phyloP scores from a whole-genome alignment of 192 early-diverging fungal genomes.

The Backusella tuberculispora region DNA sequence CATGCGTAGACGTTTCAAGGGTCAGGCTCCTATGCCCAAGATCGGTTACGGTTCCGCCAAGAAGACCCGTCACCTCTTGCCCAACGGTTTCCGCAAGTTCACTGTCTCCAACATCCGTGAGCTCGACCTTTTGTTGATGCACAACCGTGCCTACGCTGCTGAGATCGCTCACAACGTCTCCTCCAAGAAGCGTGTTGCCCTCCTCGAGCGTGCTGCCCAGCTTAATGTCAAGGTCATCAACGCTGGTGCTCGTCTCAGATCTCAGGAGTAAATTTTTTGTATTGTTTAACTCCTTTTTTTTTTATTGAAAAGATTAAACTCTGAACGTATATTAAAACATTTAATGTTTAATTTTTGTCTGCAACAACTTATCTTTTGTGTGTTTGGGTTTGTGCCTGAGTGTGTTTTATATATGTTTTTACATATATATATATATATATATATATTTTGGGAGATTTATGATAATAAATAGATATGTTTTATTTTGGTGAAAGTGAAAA shows the following conservation, averaged over 20 bases:
- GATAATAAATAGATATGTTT: neutral
- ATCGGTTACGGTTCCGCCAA: slow-evolving; percentile 99
- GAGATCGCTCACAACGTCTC: slow-evolving; percentile 99
- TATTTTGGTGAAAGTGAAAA: neutral
- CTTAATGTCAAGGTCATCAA: slow-evolving; percentile 97
- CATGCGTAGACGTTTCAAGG: slow-evolving; percentile 98
- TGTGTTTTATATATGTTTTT: neutral
- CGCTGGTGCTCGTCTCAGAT: slow-evolving; percentile 82
- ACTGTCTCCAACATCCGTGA: slow-evolving; percentile 89
- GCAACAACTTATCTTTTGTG: neutral
- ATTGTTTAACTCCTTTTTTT: neutral
- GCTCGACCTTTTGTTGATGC: slow-evolving; percentile 97
- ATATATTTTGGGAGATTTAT: neutral
- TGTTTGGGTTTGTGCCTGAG: neutral
- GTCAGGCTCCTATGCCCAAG: slow-evolving; percentile 97
- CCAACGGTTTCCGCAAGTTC: slow-evolving; percentile 99
- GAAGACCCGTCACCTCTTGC: slow-evolving; percentile 95
- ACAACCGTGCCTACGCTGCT: slow-evolving; percentile 98
- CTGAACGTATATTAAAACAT: neutral
- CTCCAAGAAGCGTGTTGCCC: slow-evolving; percentile 90
- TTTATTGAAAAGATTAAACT: slow-evolving; percentile 7
- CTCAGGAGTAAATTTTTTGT: slow-evolving; percentile 65
- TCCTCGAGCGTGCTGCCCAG: slow-evolving; percentile 94
- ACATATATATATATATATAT: neutral
- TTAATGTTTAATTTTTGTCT: neutral